A percentile compares a stretch with the other conserved stretches of the same genome.
Conservation (phyloP, 2,329 filamentous ascomycete species). For the Venturia oleaginea region DNA sequence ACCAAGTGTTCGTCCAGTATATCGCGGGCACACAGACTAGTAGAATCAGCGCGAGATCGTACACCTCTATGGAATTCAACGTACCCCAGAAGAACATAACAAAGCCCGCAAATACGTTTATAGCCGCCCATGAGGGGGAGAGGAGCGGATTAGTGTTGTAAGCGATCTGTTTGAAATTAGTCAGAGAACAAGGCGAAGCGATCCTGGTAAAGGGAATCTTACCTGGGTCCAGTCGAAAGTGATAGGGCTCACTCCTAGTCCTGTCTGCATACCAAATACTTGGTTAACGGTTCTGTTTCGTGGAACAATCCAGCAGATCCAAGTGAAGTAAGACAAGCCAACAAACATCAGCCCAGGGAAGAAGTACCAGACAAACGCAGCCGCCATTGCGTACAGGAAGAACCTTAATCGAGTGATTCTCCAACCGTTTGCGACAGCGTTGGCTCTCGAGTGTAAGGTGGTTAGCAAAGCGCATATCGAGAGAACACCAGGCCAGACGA, state of each 20-base stretch:
- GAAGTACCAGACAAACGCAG: slow-evolving; percentile 49
- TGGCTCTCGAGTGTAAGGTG: slow-evolving; percentile 55
- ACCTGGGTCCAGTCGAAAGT: slow-evolving; percentile 15
- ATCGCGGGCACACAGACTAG: slow-evolving; percentile 44
- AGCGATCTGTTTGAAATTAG: background rate
- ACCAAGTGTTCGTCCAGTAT: slow-evolving; percentile 16
- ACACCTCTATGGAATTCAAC: slow-evolving; percentile 14
- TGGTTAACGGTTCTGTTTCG: slow-evolving; percentile 62
- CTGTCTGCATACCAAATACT: slow-evolving; percentile 60
- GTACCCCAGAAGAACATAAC: slow-evolving; percentile 17
- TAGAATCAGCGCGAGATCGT: slow-evolving; percentile 67
- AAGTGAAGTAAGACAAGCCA: slow-evolving; percentile 61
- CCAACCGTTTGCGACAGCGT: slow-evolving; percentile 52
- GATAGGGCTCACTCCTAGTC: slow-evolving; percentile 55
- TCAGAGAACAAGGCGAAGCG: background rate
- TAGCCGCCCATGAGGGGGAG: slow-evolving; percentile 5
- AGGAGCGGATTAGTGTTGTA: slow-evolving; percentile 11
- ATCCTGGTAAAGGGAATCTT: too few species aligned
- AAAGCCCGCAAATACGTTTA: background rate
- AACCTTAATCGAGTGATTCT: slow-evolving; percentile 56
- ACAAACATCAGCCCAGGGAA: slow-evolving; percentile 61
- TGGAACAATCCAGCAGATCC: slow-evolving; percentile 63
- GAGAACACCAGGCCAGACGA: slow-evolving; percentile 66
- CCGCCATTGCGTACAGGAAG: slow-evolving; percentile 38
- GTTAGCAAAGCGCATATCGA: slow-evolving; percentile 60